Conservation (phyloP, 2,329 filamentous ascomycete species). For the Diaporthe citriasiana region DNA sequence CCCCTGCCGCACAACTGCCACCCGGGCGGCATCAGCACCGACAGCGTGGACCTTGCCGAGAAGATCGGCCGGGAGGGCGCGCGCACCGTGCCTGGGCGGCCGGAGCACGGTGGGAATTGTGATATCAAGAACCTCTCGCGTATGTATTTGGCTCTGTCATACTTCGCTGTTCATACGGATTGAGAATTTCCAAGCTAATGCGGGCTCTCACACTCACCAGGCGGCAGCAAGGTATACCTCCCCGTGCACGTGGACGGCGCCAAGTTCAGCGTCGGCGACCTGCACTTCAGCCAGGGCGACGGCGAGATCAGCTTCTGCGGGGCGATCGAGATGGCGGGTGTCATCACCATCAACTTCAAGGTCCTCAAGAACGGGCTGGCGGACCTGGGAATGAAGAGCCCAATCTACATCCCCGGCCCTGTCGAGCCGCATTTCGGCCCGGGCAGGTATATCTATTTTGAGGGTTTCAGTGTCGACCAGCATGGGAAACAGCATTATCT, state of each 20-base stretch:
- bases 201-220: slow-evolving; percentile 59
- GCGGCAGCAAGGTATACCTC: slow-evolving; percentile 84
- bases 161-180: not conserved
- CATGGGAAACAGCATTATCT: slow-evolving; percentile 90
- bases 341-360: slow-evolving; percentile 91
- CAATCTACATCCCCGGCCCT: slow-evolving; percentile 88
- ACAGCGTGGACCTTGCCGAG: slow-evolving; percentile 68
- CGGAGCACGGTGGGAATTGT: slow-evolving; percentile 91
- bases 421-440: slow-evolving; percentile 92
- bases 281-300: slow-evolving; percentile 90
- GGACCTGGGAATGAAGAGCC: slow-evolving; percentile 82
- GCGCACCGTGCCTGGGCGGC: slow-evolving; percentile 85
- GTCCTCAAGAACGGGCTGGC: slow-evolving; percentile 86
- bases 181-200: not conserved
- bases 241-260: slow-evolving; percentile 89
- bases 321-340: slow-evolving; percentile 93
- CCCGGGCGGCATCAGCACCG: slow-evolving; percentile 68
- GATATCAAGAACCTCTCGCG: slow-evolving; percentile 84
- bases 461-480: slow-evolving; percentile 92
- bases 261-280: slow-evolving; percentile 90
- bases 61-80: slow-evolving; percentile 85
- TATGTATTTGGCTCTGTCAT: not conserved
- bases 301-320: slow-evolving; percentile 92
- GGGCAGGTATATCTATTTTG: slow-evolving; percentile 85
- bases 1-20: slow-evolving; percentile 81